phyloP scores from a whole-genome alignment of 176 grass and related monocot species.

The Rhynchospora breviuscula region DNA sequence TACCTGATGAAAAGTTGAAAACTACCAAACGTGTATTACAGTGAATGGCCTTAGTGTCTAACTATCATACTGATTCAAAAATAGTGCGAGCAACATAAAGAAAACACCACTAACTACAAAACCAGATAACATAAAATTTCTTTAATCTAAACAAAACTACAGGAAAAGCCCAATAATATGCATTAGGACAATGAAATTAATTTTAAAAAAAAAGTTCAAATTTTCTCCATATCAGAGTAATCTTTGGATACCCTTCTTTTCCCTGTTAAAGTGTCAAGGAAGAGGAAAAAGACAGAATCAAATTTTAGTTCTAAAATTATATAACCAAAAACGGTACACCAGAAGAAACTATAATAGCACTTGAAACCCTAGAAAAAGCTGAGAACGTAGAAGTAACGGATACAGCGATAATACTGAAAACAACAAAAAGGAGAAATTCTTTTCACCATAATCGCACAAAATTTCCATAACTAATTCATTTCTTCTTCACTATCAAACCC shows the following conservation, averaged over 20 bases:
- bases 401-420: background rate
- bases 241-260: background rate
- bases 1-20: background rate
- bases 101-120: background rate
- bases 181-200: background rate
- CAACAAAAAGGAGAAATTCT: background rate
- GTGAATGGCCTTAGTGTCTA: background rate
- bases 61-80: background rate
- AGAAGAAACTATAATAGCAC: background rate
- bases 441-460: too few species aligned
- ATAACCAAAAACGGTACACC: background rate
- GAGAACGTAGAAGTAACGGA: background rate
- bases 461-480: too few species aligned
- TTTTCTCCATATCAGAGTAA: background rate
- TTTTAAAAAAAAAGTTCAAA: background rate
- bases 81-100: background rate
- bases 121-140: background rate
- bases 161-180: background rate
- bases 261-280: background rate
- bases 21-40: background rate
- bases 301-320: background rate
- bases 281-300: background rate
- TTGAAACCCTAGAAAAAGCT: background rate
- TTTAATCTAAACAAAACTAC: background rate
- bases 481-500: too few species aligned